phyloP scores from a whole-genome alignment of 1,284 basidiomycete species.

The Ceratobasidium sp. region DNA sequence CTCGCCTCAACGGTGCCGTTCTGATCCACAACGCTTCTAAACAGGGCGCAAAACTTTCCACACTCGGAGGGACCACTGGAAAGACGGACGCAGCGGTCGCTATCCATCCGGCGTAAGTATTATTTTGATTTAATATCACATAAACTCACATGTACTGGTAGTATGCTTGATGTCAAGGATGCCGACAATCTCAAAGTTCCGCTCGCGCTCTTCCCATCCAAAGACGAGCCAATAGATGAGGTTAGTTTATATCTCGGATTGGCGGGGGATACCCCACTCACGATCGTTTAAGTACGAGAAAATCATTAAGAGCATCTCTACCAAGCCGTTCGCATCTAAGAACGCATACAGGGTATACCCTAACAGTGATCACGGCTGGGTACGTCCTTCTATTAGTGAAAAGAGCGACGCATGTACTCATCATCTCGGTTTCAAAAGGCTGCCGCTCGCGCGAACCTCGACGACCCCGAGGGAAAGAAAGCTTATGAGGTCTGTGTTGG shows the following conservation, averaged over 20 bases:
- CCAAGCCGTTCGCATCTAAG: conserved; percentile 68
- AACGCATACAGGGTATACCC: conserved; percentile 69
- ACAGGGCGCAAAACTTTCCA: conserved; percentile 68
- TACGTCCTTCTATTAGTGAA: conserved; percentile 28
- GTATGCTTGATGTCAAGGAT: conserved; percentile 71
- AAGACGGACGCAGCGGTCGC: conserved; percentile 65
- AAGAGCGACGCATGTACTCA: conserved; percentile 35
- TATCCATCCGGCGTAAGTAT: conserved; percentile 68
- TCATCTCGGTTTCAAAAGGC: conserved; percentile 64
- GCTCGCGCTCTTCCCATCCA: conserved; percentile 71
- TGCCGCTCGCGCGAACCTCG: conserved; percentile 75
- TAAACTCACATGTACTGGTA: conserved; percentile 51
- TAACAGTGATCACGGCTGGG: conserved; percentile 60
- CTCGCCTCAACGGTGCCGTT: not conserved
- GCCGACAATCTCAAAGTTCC: conserved; percentile 68
- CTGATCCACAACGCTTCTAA: conserved; percentile 10
- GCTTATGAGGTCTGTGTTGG: conserved; percentile 65
- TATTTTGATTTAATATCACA: not conserved
- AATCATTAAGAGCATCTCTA: conserved; percentile 64
- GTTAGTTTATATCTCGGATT: conserved; percentile 56
- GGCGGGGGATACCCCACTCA: not conserved
- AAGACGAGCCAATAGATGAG: conserved; percentile 71
- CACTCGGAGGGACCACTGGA: conserved; percentile 58
- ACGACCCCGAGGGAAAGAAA: conserved; percentile 73
- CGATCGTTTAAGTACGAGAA: conserved; percentile 62